Base-by-base conservation (phyloP, 768 basidiomycete genomes). In the Pholiota molesta region DNA sequence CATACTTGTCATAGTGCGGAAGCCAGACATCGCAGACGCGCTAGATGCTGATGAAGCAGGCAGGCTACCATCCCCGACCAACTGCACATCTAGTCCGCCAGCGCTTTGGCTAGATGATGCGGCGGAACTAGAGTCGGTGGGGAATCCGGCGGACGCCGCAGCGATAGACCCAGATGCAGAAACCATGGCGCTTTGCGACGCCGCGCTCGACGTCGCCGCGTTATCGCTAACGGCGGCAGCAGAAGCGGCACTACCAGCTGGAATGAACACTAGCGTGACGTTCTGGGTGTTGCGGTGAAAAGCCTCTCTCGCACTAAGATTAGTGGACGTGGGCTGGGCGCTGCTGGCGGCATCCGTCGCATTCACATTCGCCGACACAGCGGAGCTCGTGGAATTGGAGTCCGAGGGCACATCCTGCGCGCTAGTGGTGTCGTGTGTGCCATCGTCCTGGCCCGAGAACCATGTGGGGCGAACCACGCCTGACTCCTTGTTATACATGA, bases 401-500 rank as follows among this genome's bases (percentile, higher is more conserved):
- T 59, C 28, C 14, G 55, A 33, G 5, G 59, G 17, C 35, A 44
- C 29, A 28, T 44, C 37, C 49, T 49, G 51, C 14, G 61, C 29
- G 29, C 55, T 40, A 21, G 62, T 62, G 28, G 62, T 45, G 17
- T 68, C 65, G 10, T 60, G 63, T 42, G 62, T 66, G 40, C 69
- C 72, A 29, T 78, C 69, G 40, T 74, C 69, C 23, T 69, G 66
- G 17, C 68, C 64, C 42, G 68, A 44, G 61, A 70, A 69, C 79
- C 83, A 84, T 66, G 85, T 81, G 3, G 91, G 91, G 28, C 73
- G 75, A 58, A 93, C 69, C 21, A 74, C 73, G 7, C 84, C 82
- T 11, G 79, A 82, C 0, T 58, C 61, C 14, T 74, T 68, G 65
- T 88, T 75, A 69, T 83, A 91, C 33, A 80, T 72, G 71, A 92